A percentile compares a stretch with the other conserved stretches of the same genome.
Evolutionary conservation across 2,329 filamentous ascomycete genomes (phyloP).

Genomic region (Madurella fahalii): DNA sequence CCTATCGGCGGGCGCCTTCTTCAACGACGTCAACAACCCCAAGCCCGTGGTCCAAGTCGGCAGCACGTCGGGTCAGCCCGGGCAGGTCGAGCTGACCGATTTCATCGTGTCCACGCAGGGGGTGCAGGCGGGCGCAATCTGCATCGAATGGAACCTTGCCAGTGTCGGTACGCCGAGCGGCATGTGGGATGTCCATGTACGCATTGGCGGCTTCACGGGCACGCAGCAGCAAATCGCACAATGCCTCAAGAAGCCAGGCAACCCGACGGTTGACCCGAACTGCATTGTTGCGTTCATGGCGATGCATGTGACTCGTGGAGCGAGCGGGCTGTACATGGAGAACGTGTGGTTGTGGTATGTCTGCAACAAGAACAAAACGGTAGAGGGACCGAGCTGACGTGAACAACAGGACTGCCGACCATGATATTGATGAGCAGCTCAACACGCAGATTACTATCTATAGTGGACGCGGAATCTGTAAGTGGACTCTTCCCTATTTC

Average conservation of each 20-base stretch:
- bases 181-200: slow-evolving; percentile 72
- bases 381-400: slow-evolving; percentile 2
- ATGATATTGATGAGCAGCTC: slow-evolving; percentile 34
- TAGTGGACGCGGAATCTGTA: slow-evolving; percentile 43
- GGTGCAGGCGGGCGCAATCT: slow-evolving; percentile 59
- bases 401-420: slow-evolving; percentile 27
- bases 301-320: slow-evolving; percentile 38
- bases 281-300: slow-evolving; percentile 38
- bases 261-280: slow-evolving; percentile 25
- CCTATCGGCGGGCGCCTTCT: slow-evolving; percentile 52
- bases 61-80: slow-evolving; percentile 52
- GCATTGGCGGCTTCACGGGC: slow-evolving; percentile 66
- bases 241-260: slow-evolving; percentile 54
- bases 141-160: slow-evolving; percentile 69
- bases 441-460: slow-evolving; percentile 49
- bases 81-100: slow-evolving; percentile 65
- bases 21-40: slow-evolving; percentile 56
- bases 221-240: slow-evolving; percentile 62
- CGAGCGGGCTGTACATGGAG: slow-evolving; percentile 40
- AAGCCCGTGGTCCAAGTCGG: slow-evolving; percentile 60
- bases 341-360: slow-evolving; percentile 45
- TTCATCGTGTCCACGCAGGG: slow-evolving; percentile 68
- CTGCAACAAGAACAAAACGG: background rate
- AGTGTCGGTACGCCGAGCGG: slow-evolving; percentile 41
- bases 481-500: background rate